These are phyloP conservation scores for Spinacia oleracea DNA, from an alignment of 179 eudicot genomes.

Conservation along the genomic window DNA sequence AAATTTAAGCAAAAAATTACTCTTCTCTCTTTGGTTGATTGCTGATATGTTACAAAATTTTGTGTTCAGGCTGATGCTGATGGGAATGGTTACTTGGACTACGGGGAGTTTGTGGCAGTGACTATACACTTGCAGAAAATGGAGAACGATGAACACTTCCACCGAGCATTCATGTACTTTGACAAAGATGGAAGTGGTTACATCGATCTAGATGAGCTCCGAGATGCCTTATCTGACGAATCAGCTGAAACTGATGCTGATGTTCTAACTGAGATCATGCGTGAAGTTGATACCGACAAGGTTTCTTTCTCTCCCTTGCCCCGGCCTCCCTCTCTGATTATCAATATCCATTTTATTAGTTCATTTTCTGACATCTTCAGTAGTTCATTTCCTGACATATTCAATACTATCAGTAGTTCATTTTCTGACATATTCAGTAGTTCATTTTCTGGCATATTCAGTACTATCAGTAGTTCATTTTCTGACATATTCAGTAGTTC, in stretches of 20 bases:
- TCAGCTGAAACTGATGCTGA: constrained; percentile 65
- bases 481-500: too few relatives aligned
- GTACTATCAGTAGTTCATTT: neutral
- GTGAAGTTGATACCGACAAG: constrained; percentile 92
- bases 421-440: neutral
- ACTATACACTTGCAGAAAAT: constrained; percentile 90
- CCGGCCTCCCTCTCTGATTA: neutral
- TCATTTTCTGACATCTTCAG: neutral
- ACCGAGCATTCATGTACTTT: constrained; percentile 76
- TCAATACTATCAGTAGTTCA: too few relatives aligned
- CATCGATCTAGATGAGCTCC: constrained; percentile 83
- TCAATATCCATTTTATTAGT: neutral
- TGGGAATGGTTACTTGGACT: constrained; percentile 84
- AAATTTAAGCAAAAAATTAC: neutral
- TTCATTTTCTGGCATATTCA: constrained; percentile 2
- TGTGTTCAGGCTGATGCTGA: constrained; percentile 81
- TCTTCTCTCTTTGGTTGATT: neutral
- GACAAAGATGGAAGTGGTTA: constrained; percentile 86
- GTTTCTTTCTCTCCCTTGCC: constrained; percentile 27
- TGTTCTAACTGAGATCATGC: constrained; percentile 75
- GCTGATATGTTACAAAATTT: neutral
- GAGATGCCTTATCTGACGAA: constrained; percentile 77
- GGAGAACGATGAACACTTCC: constrained; percentile 95
- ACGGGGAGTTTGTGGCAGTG: constrained; percentile 96
- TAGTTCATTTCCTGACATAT: too few relatives aligned